Base-by-base conservation (phyloP, 2,329 filamentous ascomycete species). In the Exophiala calicioides region DNA sequence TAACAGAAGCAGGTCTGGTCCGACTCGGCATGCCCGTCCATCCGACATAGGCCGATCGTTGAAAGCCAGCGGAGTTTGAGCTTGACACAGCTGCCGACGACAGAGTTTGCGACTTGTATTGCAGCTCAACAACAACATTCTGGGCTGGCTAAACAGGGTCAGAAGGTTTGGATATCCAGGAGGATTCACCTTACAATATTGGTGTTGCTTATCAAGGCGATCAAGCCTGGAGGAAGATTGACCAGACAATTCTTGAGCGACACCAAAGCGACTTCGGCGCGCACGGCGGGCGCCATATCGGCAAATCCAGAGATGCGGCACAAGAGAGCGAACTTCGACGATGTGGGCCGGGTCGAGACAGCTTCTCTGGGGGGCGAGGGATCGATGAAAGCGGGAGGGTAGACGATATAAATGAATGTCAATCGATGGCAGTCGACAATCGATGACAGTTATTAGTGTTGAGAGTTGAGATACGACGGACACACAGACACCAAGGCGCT, bases 1-100 rank as follows among this genome's bases (percentile, higher is more conserved):
- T 81, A 20, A 90, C 77, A 1, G 88, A 80, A 9, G 84, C 81
- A 58, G 86, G 73, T 65, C 83, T 86, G 62, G 88, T 82, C 76
- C 90, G 94, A 74, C 90, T 96, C 56, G 90, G 86, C 88, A 98
- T 94, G 59, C 93, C 93, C 8, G 93, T 96, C 93, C 93, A 98
- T 66, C 93, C 93, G 50, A 95, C 77, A 65, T 86, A 98, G 60
- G 94, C 77, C 36, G 88, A 94, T 61, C 78, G 80, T 58, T 82
- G 80, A 42, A 72, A 68, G 5, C 72, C 64, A 40, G 74, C 65
- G 29, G 73, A 62, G 59, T 74, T 72, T 19, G 72, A 62, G 56
- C 75, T 72, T 37, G 67, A 63, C 40, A 73, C 60, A 44, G 70
- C 64, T 44, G 67, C 62, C 44, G 75, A 64, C 30, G 79, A 66